A percentile compares a stretch with the other conserved stretches of the same genome.
Evolutionary conservation across 75 land plant genomes (phyloP).

Genomic region (Azolla pinnata): DNA sequence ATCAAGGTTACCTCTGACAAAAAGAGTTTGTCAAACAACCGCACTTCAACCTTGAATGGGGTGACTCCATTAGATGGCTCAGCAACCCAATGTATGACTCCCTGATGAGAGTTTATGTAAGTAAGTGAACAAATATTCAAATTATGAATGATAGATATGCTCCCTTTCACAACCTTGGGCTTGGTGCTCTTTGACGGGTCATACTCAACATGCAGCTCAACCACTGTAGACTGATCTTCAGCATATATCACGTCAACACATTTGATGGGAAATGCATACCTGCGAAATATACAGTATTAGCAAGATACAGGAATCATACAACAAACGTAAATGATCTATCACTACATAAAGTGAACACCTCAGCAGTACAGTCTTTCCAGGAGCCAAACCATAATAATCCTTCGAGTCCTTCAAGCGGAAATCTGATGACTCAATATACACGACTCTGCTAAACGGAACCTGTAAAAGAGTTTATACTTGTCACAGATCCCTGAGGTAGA

Average conservation of each 20-base stretch:
- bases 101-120: too few relatives aligned
- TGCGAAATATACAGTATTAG: conserved; percentile 12
- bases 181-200: conserved; percentile 74
- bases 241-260: conserved; percentile 73
- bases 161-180: conserved; percentile 88
- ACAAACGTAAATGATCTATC: too few relatives aligned
- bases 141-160: too few relatives aligned
- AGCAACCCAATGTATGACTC: conserved; percentile 97
- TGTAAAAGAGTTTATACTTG: conserved; percentile 8
- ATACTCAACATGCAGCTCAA: conserved; percentile 77
- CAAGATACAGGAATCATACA: background rate
- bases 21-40: conserved; percentile 85
- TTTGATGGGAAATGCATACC: conserved; percentile 93
- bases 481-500: background rate
- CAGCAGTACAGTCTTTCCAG: conserved; percentile 82
- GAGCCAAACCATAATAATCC: conserved; percentile 95
- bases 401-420: conserved; percentile 93
- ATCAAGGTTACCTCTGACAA: conserved; percentile 87
- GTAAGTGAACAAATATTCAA: too few relatives aligned
- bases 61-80: conserved; percentile 63
- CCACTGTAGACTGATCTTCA: conserved; percentile 55
- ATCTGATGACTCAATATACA: conserved; percentile 86
- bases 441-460: conserved; percentile 85
- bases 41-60: conserved; percentile 78
- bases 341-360: conserved; percentile 34